Percentiles rank a stretch among this genome's conserved stretches.
phyloP scores from a whole-genome alignment of 2,329 filamentous ascomycete species.

The Cryphonectria radicalis region DNA sequence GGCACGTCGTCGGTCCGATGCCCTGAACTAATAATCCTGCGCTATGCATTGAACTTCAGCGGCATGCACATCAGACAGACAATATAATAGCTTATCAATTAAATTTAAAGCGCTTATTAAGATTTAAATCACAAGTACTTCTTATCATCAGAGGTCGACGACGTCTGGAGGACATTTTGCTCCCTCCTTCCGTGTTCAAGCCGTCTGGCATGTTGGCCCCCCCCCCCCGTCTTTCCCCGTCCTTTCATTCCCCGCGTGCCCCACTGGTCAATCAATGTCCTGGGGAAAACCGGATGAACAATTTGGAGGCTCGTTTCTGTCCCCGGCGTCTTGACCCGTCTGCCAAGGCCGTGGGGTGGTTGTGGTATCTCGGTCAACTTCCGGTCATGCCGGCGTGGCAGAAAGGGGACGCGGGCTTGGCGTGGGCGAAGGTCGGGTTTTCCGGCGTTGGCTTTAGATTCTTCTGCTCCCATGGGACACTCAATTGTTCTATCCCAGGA shows the following conservation, averaged over 20 bases:
- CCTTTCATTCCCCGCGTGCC: not conserved
- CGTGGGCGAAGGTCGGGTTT: not conserved
- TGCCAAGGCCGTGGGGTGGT: conserved; percentile 7
- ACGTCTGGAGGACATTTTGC: not conserved
- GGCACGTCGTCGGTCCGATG: not conserved
- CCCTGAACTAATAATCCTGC: not conserved
- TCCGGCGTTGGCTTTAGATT: not conserved
- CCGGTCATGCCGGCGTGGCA: not conserved
- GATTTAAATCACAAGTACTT: too few species aligned
- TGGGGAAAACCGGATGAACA: conserved; percentile 4
- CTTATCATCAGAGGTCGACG: not conserved
- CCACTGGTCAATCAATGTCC: not conserved
- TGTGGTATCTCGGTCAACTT: conserved; percentile 11
- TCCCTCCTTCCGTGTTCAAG: not conserved
- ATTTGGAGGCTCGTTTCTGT: not conserved
- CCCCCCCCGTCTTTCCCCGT: conserved; percentile 1
- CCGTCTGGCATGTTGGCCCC: not conserved
- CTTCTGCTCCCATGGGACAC: too few species aligned
- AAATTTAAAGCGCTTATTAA: too few species aligned
- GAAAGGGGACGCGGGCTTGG: conserved; percentile 1
- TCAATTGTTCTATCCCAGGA: too few species aligned
- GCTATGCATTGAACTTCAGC: not conserved
- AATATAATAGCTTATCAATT: too few species aligned
- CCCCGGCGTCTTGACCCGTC: conserved; percentile 3
- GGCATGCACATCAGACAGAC: not conserved